Conservation (phyloP, 1,284 basidiomycete genomes). For the Boletus hoseneyae region DNA sequence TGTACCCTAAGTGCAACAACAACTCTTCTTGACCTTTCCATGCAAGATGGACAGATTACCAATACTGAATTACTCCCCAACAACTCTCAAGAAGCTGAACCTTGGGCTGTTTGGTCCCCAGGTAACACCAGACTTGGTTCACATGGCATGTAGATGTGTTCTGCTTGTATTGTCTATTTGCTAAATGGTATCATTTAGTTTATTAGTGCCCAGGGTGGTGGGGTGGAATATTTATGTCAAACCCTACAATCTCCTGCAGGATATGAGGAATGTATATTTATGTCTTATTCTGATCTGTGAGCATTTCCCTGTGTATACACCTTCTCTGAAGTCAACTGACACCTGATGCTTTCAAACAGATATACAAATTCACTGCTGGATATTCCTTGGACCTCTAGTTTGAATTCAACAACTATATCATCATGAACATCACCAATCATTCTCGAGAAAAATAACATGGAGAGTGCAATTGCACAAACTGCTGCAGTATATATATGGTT, state of each 20-base stretch:
- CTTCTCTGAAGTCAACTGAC: background rate
- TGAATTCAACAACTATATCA: background rate
- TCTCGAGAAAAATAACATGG: background rate
- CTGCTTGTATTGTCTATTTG: no score
- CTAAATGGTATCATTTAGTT: no score
- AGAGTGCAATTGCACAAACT: slow-evolving; percentile 8
- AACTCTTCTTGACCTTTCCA: background rate
- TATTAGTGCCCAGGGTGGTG: no score
- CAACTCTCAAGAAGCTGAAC: background rate
- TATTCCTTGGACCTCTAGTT: background rate
- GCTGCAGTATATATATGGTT: slow-evolving; percentile 13
- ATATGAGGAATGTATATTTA: no score
- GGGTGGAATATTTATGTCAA: no score
- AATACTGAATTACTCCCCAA: no score
- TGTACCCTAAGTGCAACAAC: slow-evolving; percentile 7
- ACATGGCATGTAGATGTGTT: no score
- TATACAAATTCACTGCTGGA: background rate
- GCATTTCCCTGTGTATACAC: no score
- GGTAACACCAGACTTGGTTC: no score
- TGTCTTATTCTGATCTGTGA: no score
- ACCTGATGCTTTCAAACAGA: background rate
- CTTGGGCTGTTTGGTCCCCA: slow-evolving; percentile 2
- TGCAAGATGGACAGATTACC: slow-evolving; percentile 2
- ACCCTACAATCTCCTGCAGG: no score
- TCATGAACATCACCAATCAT: background rate